Percentiles rank a stretch among this genome's conserved stretches.
These are phyloP conservation scores for Nothopassalora personata DNA, from an alignment of 2,329 filamentous ascomycete species.

Conservation along the genomic window DNA sequence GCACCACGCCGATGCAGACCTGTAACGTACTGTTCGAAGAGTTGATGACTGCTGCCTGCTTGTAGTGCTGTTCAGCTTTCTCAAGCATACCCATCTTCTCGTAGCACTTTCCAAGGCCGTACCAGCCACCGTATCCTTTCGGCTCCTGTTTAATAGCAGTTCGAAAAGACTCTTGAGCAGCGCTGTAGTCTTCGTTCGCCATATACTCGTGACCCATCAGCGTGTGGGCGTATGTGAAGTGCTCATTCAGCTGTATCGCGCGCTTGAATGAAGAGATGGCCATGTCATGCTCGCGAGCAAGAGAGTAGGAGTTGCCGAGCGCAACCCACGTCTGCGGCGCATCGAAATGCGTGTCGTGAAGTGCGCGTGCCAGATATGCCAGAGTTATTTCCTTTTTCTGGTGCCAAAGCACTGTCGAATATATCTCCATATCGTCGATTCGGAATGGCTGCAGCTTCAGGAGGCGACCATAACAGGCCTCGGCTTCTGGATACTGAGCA, in stretches of 20 bases:
- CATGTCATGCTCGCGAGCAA: constrained; percentile 88
- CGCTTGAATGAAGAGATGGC: constrained; percentile 91
- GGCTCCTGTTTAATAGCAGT: constrained; percentile 78
- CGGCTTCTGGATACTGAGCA: constrained; percentile 76
- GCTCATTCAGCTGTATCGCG: constrained; percentile 82
- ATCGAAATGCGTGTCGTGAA: constrained; percentile 79
- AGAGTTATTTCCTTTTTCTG: constrained; percentile 87
- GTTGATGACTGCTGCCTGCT: constrained; percentile 81
- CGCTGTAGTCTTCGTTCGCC: constrained; percentile 94
- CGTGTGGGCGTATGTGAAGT: constrained; percentile 93
- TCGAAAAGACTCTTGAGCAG: constrained; percentile 81
- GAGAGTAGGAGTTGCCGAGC: constrained; percentile 88
- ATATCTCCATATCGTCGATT: constrained; percentile 94
- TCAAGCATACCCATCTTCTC: constrained; percentile 50
- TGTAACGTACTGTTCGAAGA: constrained; percentile 88
- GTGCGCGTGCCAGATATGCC: constrained; percentile 83
- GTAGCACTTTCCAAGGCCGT: constrained; percentile 71
- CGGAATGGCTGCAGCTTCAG: constrained; percentile 74
- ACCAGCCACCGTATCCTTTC: constrained; percentile 97
- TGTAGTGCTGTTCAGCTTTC: constrained; percentile 86
- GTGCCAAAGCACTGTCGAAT: constrained; percentile 98
- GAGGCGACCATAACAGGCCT: constrained; percentile 76
- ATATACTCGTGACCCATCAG: constrained; percentile 94
- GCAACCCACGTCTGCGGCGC: constrained; percentile 96
- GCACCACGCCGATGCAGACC: constrained; percentile 79